Evolutionary conservation across 78 protist genomes (phyloP).

Genomic region (Emiliania huxleyi): DNA sequence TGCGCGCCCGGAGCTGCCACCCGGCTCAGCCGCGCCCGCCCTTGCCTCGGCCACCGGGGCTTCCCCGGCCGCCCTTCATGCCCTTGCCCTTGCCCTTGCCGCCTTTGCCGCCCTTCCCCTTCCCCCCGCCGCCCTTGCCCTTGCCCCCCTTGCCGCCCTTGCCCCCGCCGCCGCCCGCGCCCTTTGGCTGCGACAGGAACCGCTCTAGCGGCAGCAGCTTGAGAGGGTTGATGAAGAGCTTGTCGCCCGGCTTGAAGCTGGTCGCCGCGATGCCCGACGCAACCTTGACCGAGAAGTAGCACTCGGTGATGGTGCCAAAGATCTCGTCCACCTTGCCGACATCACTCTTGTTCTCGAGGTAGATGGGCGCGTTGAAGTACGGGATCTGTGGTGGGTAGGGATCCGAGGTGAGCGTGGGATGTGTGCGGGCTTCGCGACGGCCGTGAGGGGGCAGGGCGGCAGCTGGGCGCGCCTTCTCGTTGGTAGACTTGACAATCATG

Average conservation of each 20-base stretch:
- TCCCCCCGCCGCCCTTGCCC: neutral
- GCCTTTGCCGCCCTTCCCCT: neutral
- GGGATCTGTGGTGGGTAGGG: constrained; percentile 38
- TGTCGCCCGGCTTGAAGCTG: constrained; percentile 50
- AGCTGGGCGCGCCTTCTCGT: neutral
- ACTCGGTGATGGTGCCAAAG: constrained; percentile 58
- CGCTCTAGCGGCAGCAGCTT: constrained; percentile 65
- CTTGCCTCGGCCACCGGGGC: neutral
- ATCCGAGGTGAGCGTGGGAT: neutral
- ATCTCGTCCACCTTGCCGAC: constrained; percentile 72
- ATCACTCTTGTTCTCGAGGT: constrained; percentile 61
- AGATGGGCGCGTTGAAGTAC: constrained; percentile 67
- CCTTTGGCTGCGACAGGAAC: constrained; percentile 55
- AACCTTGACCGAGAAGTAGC: constrained; percentile 48
- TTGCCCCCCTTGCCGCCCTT: neutral
- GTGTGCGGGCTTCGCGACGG: neutral
- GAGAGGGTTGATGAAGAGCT: constrained; percentile 53
- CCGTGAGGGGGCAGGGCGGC: neutral
- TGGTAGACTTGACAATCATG: constrained; percentile 41
- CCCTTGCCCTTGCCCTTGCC: constrained; percentile 1
- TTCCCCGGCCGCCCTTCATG: neutral
- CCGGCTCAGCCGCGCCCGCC: too few species aligned
- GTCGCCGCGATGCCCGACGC: constrained; percentile 53
- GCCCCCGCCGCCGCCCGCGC: neutral
- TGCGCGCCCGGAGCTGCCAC: too few species aligned